These are phyloP conservation scores for Auricularia auricula-judae DNA, from an alignment of 768 basidiomycete genomes.

Conservation along the genomic window DNA sequence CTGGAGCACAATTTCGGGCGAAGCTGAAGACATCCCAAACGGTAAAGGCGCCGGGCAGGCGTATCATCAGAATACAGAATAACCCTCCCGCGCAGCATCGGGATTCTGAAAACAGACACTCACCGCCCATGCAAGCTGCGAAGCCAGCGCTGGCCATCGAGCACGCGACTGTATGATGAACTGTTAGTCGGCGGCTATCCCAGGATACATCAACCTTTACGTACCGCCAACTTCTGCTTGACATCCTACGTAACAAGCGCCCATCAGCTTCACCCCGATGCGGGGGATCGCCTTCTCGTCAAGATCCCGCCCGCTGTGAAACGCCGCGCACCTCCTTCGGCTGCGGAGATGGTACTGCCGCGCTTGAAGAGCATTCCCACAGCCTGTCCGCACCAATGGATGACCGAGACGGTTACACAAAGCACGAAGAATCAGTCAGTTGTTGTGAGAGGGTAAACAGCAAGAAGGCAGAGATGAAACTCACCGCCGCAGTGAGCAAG, in stretches of 20 bases:
- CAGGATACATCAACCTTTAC: constrained; percentile 9
- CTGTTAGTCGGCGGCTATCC: background rate
- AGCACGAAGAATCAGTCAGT: background rate
- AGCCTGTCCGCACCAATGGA: constrained; percentile 35
- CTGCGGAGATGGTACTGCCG: constrained; percentile 92
- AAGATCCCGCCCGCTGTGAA: background rate
- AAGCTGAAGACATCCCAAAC: constrained; percentile 29
- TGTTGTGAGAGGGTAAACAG: background rate
- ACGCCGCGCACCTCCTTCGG: constrained; percentile 59
- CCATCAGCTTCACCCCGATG: background rate
- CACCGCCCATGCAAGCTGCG: constrained; percentile 88
- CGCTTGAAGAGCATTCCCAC: constrained; percentile 95
- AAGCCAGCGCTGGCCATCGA: constrained; percentile 95
- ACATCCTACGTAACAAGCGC: constrained; percentile 28
- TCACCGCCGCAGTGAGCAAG: constrained; percentile 74
- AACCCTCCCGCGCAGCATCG: too few relatives aligned
- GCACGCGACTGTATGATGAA: constrained; percentile 55
- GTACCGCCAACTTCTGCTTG: constrained; percentile 90
- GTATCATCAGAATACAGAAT: too few relatives aligned
- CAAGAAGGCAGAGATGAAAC: constrained; percentile 15
- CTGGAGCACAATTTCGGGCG: constrained; percentile 74
- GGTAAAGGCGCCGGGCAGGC: too few relatives aligned
- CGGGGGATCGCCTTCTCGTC: background rate
- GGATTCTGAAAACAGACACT: constrained; percentile 12
- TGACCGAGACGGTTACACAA: background rate